Evolutionary conservation across 192 early-diverging fungal genomes (phyloP), one percentile per base, ranked within the genome.

Genomic region (Linnemannia elongata): DNA sequence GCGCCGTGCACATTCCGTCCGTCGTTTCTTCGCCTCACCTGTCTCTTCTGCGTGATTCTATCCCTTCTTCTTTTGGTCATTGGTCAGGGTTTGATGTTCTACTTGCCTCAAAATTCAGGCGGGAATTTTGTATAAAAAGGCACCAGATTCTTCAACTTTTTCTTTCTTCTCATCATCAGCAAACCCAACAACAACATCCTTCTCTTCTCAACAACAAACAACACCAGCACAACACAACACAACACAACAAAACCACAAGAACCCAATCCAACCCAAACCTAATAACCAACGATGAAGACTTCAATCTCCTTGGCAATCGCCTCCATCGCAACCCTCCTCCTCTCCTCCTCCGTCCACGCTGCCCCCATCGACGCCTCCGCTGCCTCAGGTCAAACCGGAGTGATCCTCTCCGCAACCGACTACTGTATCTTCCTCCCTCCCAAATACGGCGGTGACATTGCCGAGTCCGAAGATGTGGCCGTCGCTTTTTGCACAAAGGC

Each of bases 351-450:
- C 38, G 15, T 41, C 39, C n/a, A 39, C n/a, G 15, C 60, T 41
- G 12, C 41, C 13, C 42, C 27, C 22, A 22, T 73, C n/a, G 55
- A 35, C 0, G 17, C 79, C 54, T 9, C 17, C 3, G 39, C 79
- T 27, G 74, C 49, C 18, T 45, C 80, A 15, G 82, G 82, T 2
- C 69, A 66, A 47, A 84, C 82, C 13, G 45, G 35, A 36, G 66
- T 76, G 12, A 24, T 84, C 17, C 69, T 75, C 47, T 52, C 17
- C 45, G 38, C 15, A 22, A 42, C 77, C 24, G 39, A 82, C 60
- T 87, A 66, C 35, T 87, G 85, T 60, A 22, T 87, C 18, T 81
- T 87, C 72, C 71, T 87, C 45, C 85, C 85, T 20, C 55, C 75
- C 39, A 77, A 57, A 33, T 35, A 30, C 3, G 85, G 85, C 3